Evolutionary conservation across 371 early-diverging fungal genomes (phyloP), one percentile per base, ranked within the genome.

Genomic region (Apophysomyces trapeziformis): DNA sequence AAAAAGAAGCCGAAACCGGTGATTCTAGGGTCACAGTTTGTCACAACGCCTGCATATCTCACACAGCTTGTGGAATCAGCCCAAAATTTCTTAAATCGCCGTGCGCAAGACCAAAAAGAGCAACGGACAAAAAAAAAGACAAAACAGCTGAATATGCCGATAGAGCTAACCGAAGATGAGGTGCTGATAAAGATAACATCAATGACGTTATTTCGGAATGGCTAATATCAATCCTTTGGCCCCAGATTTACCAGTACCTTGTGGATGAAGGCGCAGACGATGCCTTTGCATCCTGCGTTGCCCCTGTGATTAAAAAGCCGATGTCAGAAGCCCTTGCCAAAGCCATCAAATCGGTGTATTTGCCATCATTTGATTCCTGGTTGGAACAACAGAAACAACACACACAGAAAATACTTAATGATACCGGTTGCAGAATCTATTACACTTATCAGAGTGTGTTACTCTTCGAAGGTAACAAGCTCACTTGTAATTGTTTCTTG

Each of bases 261-360:
- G 58, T 43, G 7, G 50, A 64, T 26, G 44, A 64, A 36, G 45
- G 60, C 5, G n/a, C 69, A 38, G 37, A 21, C 14, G 13, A 14
- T 12, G 66, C 26, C 13, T 67, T 73, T 63, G 73, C 69, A 18
- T 32, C 37, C 2, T 39, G 11, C 7, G 57, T 65, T 9, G 67
- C 69, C 0, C 57, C 60, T 18, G 56, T 54, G 7, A 59, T 73
- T 38, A 56, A 43, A 21, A 43, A 45, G 41, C 61, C 69, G 5
- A 67, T 73, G 69, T 58, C 21, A 7, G 66, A 69, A 39, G 63
- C 46, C 5, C 60, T 69, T 36, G n/a, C 36, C 5, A 46, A 57
- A 4, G 69, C 73, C 13, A 58, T 68, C 26, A 61, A 65, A 14
- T 59, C 68, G 2, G 68, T 73, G 5, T 73, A 73, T 46, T 54